Evolutionary conservation across 139 green algal species (phyloP), one percentile per base, ranked within the genome.

Genomic region (Chlorella ohadii): DNA sequence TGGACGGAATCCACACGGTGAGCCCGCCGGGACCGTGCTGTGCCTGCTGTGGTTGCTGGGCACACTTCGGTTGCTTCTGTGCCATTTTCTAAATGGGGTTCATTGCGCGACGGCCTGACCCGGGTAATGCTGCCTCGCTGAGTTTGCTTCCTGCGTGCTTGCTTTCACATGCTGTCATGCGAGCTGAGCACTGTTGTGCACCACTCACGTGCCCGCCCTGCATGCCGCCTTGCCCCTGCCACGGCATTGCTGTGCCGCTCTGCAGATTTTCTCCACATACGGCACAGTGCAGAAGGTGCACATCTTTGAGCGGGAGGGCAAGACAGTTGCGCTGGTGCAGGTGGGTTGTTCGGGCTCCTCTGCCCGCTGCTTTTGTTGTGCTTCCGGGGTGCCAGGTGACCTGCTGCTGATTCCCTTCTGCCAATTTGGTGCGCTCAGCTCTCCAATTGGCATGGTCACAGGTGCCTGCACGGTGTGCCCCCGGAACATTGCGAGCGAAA

Each of bases 1-100:
- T 95, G n/a, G 91, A 95, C 3, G 84, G 88, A 22, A 72, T 95
- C n/a, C 89, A 94, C 77, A 94, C 91, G n/a, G 91, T 94, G 11
- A 66, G 74, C 44, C 34, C 13, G 11, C 6, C 44, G 11, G 11
- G 6, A 13, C 51, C 22, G 51, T 59, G 51, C 51, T 59, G 51
- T 59, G 51, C 51, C 22, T 59, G 51, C 51, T 59, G 51, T 59
- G 51, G n/a, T n/a, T 22, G 51, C 51, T 59, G 51, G 59, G 25
- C 59, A 66, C 17, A 23, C 59, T 66, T 19, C 23, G 59, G 59
- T 66, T 68, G 19, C 3, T 72, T 31, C 66, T 59, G 11, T 66
- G 7, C 22, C 19, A 31, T 66, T 1, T 31, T 66, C 1, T 66
- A 2, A 33, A n/a, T 9, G 27, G 59, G 27, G 59, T 33, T 9